Base-by-base conservation (phyloP, 2,329 filamentous ascomycete species). In the Mariannaea elegans region DNA sequence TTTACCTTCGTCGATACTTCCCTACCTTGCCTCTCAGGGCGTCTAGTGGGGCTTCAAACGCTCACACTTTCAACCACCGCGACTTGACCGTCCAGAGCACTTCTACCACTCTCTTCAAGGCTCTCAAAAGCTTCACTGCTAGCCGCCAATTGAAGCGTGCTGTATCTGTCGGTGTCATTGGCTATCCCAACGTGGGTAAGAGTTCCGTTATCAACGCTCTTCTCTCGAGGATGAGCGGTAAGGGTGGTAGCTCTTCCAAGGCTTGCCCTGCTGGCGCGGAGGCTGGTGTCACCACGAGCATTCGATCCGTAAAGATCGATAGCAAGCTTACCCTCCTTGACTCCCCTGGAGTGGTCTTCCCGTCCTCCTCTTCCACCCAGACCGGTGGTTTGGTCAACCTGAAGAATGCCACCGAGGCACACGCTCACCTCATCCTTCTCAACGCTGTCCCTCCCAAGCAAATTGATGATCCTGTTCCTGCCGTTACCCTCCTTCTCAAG, bases 121-220 rank as follows among this genome's bases (percentile, higher is more conserved):
- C 94, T 1, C 86, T 97, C 62, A 97, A 97, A 82, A 90, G 92
- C 41, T 97, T 91, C 73, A 92, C 94, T 9, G 90, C 92, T 58
- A 86, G 86, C 61, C 91, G 91, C 70, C 90, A 96, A 74, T 82
- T 97, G 67, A 97, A 97, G 83, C 90, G 94, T 56, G 90, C 93
- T 52, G 88, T 97, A 70, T 94, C 92, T 18, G 94, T 97, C 61
- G 94, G 94, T 65, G 92, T 97, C 63, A 96, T 97, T 69, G 94
- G 94, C 24, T 97, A 97, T 76, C 94, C 94, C 70, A 97, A 97
- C 75, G 94, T 97, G 60, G 94, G 94, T 74, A 97, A 97, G 82
- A 97, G 93, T 24, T 97, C 93, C 49, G 93, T 97, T 71, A 97
- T 97, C 84, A 97, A 97, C 76, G 92, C 93, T 14, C 87, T 97